phyloP scores from a whole-genome alignment of 768 basidiomycete genomes.

The Suillus subluteus region DNA sequence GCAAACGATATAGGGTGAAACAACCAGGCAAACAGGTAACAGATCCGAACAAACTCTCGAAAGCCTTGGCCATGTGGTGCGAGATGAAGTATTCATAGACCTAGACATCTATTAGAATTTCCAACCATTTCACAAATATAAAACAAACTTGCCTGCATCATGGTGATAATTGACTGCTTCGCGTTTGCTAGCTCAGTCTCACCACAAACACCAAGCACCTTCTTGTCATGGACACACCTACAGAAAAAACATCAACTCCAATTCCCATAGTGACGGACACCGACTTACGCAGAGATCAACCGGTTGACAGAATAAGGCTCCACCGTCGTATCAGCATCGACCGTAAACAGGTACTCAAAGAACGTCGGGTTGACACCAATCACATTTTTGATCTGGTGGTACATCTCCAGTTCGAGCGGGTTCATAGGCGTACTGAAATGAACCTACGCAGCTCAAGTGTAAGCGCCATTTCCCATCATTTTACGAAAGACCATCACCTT shows the following conservation, averaged over 20 bases:
- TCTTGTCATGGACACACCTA: slow-evolving; percentile 97
- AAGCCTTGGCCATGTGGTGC: slow-evolving; percentile 98
- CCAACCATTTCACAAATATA: not conserved
- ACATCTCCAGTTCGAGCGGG: slow-evolving; percentile 96
- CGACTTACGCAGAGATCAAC: slow-evolving; percentile 87
- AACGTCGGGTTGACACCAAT: slow-evolving; percentile 99
- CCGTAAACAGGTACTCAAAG: slow-evolving; percentile 93
- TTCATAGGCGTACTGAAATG: slow-evolving; percentile 98
- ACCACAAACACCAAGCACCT: slow-evolving; percentile 91
- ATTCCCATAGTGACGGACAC: slow-evolving; percentile 3
- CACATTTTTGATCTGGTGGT: slow-evolving; percentile 99
- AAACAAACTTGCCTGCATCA: slow-evolving; percentile 78
- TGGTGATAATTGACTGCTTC: slow-evolving; percentile 93
- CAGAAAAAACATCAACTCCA: not conserved
- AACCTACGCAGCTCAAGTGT: slow-evolving; percentile 53
- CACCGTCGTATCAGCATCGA: slow-evolving; percentile 95
- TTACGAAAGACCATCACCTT: slow-evolving; percentile 53
- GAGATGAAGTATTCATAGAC: slow-evolving; percentile 99
- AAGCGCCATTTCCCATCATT: not conserved
- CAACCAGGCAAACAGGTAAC: slow-evolving; percentile 99
- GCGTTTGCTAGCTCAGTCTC: slow-evolving; percentile 93
- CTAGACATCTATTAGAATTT: slow-evolving; percentile 35
- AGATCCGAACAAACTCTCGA: slow-evolving; percentile 95
- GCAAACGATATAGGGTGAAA: slow-evolving; percentile 95
- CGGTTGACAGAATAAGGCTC: slow-evolving; percentile 87